A percentile compares a stretch with the other conserved stretches of the same genome.
These are phyloP conservation scores for Didymellaceae sp. DNA, from an alignment of 2,329 filamentous ascomycete genomes.

Conservation along the genomic window DNA sequence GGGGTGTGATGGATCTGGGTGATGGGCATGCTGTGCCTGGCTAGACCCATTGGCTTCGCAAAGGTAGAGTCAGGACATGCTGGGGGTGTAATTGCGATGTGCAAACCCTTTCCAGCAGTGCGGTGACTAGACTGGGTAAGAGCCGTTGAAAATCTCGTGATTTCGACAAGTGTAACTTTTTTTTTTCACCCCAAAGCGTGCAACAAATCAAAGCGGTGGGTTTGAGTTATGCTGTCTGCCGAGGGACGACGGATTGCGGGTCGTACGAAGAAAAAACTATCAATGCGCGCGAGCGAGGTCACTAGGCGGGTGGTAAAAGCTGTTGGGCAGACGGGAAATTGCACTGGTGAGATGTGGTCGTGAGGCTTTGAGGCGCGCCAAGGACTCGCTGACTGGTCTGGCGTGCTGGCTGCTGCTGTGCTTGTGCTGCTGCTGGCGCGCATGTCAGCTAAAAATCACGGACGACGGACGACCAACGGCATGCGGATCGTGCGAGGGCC, in stretches of 20 bases:
- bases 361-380: constrained; percentile 12
- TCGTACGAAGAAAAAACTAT: constrained; percentile 18
- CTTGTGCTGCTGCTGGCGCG: too few species aligned
- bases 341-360: constrained; percentile 7
- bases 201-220: too few species aligned
- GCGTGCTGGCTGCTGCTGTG: constrained; percentile 1
- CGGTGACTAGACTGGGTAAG: constrained; percentile 6
- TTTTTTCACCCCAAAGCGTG: too few species aligned
- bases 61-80: constrained; percentile 11
- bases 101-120: neutral
- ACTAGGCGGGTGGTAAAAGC: too few species aligned
- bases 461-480: constrained; percentile 8
- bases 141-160: constrained; percentile 1
- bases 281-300: neutral
- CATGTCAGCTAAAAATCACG: too few species aligned
- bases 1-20: neutral
- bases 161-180: constrained; percentile 5
- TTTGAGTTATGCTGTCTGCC: too few species aligned
- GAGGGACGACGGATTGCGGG: constrained; percentile 6
- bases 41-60: constrained; percentile 1
- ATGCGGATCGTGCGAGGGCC: constrained; percentile 29
- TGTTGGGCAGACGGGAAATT: constrained; percentile 14
- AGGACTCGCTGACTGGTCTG: constrained; percentile 2
- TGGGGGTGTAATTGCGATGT: constrained; percentile 15
- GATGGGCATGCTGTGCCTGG: too few species aligned